Conservation (phyloP, 148 eudicot genomes). For the Vaccinium darrowii region DNA sequence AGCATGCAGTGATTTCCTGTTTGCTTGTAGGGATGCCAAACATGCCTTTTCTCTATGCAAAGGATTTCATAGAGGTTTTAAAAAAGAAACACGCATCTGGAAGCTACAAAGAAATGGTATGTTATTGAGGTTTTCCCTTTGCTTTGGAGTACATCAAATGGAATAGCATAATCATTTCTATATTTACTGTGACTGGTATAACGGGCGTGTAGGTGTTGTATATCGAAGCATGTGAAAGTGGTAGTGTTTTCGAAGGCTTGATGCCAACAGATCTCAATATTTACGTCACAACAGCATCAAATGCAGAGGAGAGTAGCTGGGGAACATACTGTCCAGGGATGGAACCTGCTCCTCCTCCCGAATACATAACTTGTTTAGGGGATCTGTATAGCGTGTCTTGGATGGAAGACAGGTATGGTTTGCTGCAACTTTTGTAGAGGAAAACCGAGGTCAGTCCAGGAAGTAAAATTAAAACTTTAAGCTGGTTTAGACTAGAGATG, state of each 20-base stretch:
- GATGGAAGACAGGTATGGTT: slow-evolving; percentile 76
- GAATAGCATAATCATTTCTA: background rate
- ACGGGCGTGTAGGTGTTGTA: slow-evolving; percentile 52
- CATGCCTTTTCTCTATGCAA: slow-evolving; percentile 55
- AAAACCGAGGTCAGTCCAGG: background rate
- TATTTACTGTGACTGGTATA: background rate
- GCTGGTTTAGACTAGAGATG: background rate
- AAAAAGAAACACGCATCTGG: slow-evolving; percentile 58
- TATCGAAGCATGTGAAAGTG: slow-evolving; percentile 79
- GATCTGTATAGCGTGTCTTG: slow-evolving; percentile 83
- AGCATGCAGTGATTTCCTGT: background rate
- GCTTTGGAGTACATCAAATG: background rate
- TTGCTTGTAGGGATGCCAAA: slow-evolving; percentile 64
- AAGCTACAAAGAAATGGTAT: slow-evolving; percentile 74
- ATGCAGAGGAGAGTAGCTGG: slow-evolving; percentile 73
- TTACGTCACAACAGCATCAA: slow-evolving; percentile 74
- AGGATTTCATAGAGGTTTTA: slow-evolving; percentile 56
- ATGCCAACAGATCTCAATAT: slow-evolving; percentile 51
- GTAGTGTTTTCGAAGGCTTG: slow-evolving; percentile 71
- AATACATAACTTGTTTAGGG: slow-evolving; percentile 65
- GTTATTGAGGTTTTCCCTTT: background rate
- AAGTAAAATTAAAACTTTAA: background rate
- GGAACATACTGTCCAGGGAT: slow-evolving; percentile 79
- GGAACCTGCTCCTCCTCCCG: slow-evolving; percentile 57
- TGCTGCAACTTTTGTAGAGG: background rate